Conservation (phyloP, 108 stramenopile genomes). For the Pinguiococcus pyrenoidosus region DNA sequence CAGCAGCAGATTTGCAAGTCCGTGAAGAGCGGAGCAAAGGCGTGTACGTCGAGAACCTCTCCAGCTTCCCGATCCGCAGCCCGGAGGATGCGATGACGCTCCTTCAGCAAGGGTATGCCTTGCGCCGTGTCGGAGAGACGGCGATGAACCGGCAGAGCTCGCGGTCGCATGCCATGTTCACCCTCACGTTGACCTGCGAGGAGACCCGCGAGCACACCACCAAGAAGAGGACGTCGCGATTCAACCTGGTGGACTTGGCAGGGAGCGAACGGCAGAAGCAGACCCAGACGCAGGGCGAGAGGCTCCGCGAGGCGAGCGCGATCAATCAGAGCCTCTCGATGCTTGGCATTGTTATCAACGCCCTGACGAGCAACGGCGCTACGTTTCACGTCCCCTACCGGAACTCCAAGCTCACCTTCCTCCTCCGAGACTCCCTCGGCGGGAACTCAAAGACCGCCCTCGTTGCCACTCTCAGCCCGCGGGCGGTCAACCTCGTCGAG, state of each 20-base stretch:
- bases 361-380: conserved; percentile 14
- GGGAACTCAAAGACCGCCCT: conserved; percentile 32
- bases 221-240: conserved; percentile 7
- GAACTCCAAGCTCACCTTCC: conserved; percentile 29
- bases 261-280: conserved; percentile 31
- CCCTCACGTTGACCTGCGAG: conserved; percentile 11
- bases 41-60: conserved; percentile 26
- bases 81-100: conserved; percentile 12
- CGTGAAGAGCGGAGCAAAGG: conserved; percentile 29
- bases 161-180: conserved; percentile 34
- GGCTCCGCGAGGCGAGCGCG: conserved; percentile 36
- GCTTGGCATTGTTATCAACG: conserved; percentile 28
- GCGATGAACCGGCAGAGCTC: conserved; percentile 24
- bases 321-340: conserved; percentile 33
- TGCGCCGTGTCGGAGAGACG: conserved; percentile 34
- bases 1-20: conserved; percentile 21
- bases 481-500: conserved; percentile 21
- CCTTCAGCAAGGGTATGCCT: conserved; percentile 18
- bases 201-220: neutral
- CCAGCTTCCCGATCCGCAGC: neutral
- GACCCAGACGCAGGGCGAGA: conserved; percentile 12
- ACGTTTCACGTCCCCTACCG: conserved; percentile 27
- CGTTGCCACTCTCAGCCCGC: conserved; percentile 24
- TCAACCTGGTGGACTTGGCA: conserved; percentile 31
- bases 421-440: conserved; percentile 15